phyloP scores from a whole-genome alignment of 495 filamentous ascomycete genomes.

The Penicillium verhagenii region DNA sequence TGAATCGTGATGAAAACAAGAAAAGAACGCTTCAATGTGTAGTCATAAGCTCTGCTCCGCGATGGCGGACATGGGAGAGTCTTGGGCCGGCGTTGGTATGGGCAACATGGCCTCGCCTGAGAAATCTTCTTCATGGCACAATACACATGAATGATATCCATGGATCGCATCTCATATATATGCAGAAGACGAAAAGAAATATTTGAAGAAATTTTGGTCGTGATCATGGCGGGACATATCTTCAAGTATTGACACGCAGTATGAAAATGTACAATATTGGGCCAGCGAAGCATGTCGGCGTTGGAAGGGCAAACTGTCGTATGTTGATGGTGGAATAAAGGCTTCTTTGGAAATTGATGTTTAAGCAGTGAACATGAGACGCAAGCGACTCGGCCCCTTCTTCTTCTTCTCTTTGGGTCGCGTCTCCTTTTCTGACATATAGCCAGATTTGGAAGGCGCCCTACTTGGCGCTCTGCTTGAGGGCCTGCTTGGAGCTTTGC shows the following conservation, averaged over 20 bases:
- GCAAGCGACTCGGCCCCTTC: constrained; percentile 42
- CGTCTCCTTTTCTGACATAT: constrained; percentile 31
- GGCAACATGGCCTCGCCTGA: too few relatives aligned
- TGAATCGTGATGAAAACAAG: neutral
- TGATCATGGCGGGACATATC: neutral
- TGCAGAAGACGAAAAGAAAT: neutral
- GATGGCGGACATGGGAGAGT: neutral
- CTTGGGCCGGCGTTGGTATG: too few relatives aligned
- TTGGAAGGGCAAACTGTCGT: neutral
- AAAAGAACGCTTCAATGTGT: neutral
- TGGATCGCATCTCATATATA: neutral
- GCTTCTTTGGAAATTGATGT: neutral
- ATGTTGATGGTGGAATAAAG: neutral
- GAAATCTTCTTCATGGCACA: neutral
- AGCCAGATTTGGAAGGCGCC: constrained; percentile 9
- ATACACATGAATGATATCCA: neutral
- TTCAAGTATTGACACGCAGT: neutral
- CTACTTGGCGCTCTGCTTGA: constrained; percentile 11
- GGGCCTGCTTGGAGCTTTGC: constrained; percentile 10
- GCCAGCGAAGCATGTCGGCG: neutral
- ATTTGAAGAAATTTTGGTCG: neutral
- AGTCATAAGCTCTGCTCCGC: neutral
- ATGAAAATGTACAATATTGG: constrained; percentile 3
- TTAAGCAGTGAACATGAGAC: constrained; percentile 47
- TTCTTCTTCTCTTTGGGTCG: constrained; percentile 41